Percentiles rank a stretch among this genome's conserved stretches.
Evolutionary conservation across 176 grass and related monocot species (phyloP).

Genomic region (Avena insularis): DNA sequence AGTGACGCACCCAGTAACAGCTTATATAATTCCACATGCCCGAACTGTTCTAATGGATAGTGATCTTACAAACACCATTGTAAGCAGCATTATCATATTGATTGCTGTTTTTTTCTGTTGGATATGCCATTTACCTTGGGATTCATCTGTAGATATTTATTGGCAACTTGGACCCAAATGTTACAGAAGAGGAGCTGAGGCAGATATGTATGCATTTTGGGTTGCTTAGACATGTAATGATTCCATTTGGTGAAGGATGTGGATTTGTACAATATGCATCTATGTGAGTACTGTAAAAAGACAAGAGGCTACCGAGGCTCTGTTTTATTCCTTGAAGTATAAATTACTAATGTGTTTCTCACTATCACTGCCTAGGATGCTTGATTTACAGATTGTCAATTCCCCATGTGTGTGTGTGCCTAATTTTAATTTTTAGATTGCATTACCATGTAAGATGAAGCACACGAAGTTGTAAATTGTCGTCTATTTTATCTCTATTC

Average conservation of each 20-base stretch:
- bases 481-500: not conserved
- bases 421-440: conserved; percentile 26
- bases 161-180: conserved; percentile 91
- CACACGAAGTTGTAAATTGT: not conserved
- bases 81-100: conserved; percentile 43
- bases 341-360: conserved; percentile 24
- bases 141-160: conserved; percentile 81
- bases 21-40: conserved; percentile 61
- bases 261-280: conserved; percentile 83
- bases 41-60: conserved; percentile 60
- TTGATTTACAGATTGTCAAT: not conserved
- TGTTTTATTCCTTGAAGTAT: conserved; percentile 20
- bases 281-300: conserved; percentile 47
- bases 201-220: conserved; percentile 85
- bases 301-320: not conserved
- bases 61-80: conserved; percentile 63
- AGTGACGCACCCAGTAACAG: conserved; percentile 60
- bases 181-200: conserved; percentile 90
- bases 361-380: not conserved
- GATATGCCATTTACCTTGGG: conserved; percentile 48
- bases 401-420: not conserved
- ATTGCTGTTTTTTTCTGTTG: conserved; percentile 17
- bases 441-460: not conserved
- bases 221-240: conserved; percentile 84
- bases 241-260: conserved; percentile 89